These are phyloP conservation scores for Trapa bicornis DNA, from an alignment of 345 rosid genomes.

Conservation along the genomic window DNA sequence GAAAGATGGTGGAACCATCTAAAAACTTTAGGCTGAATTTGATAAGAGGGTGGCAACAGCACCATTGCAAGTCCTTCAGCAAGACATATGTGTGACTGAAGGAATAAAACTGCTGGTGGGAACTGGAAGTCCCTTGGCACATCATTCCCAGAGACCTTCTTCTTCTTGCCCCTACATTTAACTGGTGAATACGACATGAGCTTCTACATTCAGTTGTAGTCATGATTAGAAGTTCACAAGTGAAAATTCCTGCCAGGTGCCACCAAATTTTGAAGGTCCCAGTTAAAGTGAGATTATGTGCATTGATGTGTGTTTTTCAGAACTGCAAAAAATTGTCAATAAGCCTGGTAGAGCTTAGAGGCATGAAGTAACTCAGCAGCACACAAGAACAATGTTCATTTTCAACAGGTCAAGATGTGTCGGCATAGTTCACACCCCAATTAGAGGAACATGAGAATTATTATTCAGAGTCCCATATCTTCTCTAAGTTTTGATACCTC, in stretches of 20 bases:
- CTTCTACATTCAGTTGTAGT: background rate
- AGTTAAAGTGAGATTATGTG: background rate
- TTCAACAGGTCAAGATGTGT: background rate
- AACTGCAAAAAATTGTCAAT: background rate
- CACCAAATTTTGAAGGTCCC: background rate
- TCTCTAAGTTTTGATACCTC: background rate
- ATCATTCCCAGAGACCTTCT: constrained; percentile 55
- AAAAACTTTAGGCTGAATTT: background rate
- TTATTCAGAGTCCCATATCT: background rate
- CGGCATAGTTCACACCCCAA: background rate
- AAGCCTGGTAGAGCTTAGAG: background rate
- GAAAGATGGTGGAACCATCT: background rate
- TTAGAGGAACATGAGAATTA: background rate
- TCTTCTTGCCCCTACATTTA: constrained; percentile 71
- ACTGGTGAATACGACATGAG: constrained; percentile 28
- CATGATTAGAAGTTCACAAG: background rate
- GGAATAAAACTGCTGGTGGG: constrained; percentile 55
- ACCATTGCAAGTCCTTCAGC: constrained; percentile 94
- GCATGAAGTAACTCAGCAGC: background rate
- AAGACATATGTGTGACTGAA: constrained; percentile 72
- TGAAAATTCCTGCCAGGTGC: background rate
- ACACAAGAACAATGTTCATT: background rate
- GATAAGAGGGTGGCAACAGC: constrained; percentile 1
- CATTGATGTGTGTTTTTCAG: background rate
- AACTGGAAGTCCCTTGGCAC: constrained; percentile 48